phyloP scores from a whole-genome alignment of 164 flowering plant species.

The Malania oleifera region DNA sequence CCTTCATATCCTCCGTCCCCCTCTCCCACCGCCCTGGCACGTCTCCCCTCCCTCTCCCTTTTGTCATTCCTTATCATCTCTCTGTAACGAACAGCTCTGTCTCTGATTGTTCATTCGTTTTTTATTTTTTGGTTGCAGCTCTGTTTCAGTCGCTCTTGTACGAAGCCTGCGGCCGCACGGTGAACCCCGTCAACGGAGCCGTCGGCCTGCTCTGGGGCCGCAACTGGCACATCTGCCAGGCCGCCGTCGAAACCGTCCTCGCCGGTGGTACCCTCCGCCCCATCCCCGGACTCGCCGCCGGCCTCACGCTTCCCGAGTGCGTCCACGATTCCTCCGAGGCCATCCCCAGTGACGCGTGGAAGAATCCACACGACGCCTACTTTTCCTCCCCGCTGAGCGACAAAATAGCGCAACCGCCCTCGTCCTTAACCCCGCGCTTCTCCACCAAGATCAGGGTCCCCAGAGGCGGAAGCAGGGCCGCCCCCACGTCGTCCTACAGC shows the following conservation, averaged over 20 bases:
- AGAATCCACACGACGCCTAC: slow-evolving; percentile 42
- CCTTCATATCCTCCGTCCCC: slow-evolving; percentile 59
- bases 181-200: slow-evolving; percentile 7
- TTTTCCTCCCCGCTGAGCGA: too few species aligned
- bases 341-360: slow-evolving; percentile 15
- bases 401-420: too few species aligned
- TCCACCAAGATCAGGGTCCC: too few species aligned
- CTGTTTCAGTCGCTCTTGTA: slow-evolving; percentile 4
- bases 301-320: not conserved
- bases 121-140: not conserved
- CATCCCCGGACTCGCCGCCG: not conserved
- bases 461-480: slow-evolving; percentile 32
- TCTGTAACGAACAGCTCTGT: slow-evolving; percentile 41
- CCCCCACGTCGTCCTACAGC: slow-evolving; percentile 53
- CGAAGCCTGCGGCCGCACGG: slow-evolving; percentile 7
- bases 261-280: not conserved
- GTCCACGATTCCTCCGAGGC: slow-evolving; percentile 39
- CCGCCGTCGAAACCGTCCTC: slow-evolving; percentile 5
- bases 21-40: slow-evolving; percentile 47
- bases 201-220: slow-evolving; percentile 1
- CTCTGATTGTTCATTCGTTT: slow-evolving; percentile 44
- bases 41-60: not conserved
- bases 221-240: slow-evolving; percentile 8
- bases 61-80: not conserved
- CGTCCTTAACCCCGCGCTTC: too few species aligned